Base-by-base conservation (phyloP, 768 basidiomycete genomes). In the Russula sp. region DNA sequence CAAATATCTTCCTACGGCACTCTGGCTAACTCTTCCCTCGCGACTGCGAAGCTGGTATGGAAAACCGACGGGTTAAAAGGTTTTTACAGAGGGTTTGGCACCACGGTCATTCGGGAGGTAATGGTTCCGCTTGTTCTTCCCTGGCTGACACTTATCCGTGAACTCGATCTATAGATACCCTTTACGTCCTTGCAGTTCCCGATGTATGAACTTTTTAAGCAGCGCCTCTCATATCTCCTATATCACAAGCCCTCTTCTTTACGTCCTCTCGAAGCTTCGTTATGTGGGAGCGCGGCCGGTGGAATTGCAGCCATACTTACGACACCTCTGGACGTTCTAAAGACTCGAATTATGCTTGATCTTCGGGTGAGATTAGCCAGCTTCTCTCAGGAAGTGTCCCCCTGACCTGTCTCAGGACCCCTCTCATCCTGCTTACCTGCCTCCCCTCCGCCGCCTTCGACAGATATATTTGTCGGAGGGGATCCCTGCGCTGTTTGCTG, bases 101-200 rank as follows among this genome's bases (percentile, higher is more conserved):
- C 83, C 29, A 94, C 93, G 0, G 79, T 94, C 54, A 83, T 83
- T 71, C 74, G 85, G 65, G 86, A 86, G 77, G 85, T 83, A 41
- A 36, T 65, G 47, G n/a, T 54, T 54, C 57, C 9, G 5, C 61
- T 46, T 52, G 51, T 22, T 55, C 43, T 11, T 38, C 45, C 36
- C 60, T 14, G 29, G 42, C 9, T 10, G 46, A 47, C 41, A 36
- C 46, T 48, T 10, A 53, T 52, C 50, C 29, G 48, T 48, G 36
- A 47, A 25, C 47, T 32, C 25, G 45, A 48, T n/a, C n/a, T 56
- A 32, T 3, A 98, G 94, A 93, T 99, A 45, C 96, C 96, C 2
- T 98, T 98, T 77, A 94, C 93, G 2, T 94, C 92, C 2, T 76
- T 98, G 20, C 96, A 98, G 71, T 98, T 98, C 72, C 96, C 97